Evolutionary conservation across 108 stramenopile species (phyloP).

Genomic region (Fragilaria crotonensis): DNA sequence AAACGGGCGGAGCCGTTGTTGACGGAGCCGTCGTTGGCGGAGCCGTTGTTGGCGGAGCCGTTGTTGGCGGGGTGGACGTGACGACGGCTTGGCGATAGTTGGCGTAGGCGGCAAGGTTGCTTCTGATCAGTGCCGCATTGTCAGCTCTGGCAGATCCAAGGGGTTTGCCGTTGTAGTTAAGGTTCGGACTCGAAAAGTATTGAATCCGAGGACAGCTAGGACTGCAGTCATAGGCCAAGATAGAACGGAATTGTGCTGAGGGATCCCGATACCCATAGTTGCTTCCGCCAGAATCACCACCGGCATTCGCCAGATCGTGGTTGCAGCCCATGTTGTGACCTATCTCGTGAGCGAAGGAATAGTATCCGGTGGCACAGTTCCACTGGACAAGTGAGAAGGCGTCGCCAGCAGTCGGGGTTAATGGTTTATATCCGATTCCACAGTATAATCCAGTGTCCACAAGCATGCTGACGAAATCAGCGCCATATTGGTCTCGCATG

Average conservation of each 20-base stretch:
- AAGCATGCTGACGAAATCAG: constrained; percentile 26
- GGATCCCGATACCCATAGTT: constrained; percentile 19
- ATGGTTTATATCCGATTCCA: constrained; percentile 19
- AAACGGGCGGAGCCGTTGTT: background rate
- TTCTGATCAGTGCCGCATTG: constrained; percentile 5
- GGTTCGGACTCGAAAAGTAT: constrained; percentile 17
- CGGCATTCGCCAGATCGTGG: background rate
- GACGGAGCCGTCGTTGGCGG: background rate
- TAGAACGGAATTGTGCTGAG: constrained; percentile 20
- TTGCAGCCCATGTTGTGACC: constrained; percentile 12
- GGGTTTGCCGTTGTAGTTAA: constrained; percentile 6
- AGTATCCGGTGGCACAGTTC: constrained; percentile 16
- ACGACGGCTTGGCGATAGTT: constrained; percentile 4
- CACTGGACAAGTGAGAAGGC: constrained; percentile 6
- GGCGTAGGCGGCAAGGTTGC: constrained; percentile 1
- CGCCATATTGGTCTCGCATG: constrained; percentile 20
- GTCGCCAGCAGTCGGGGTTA: background rate
- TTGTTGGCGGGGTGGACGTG: background rate
- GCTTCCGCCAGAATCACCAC: background rate
- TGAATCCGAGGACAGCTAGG: constrained; percentile 15
- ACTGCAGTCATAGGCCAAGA: constrained; percentile 32
- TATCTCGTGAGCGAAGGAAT: constrained; percentile 15
- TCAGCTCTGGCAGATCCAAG: background rate
- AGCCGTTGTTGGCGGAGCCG: background rate
- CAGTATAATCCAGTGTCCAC: constrained; percentile 10